Evolutionary conservation across 116 monocot species (phyloP), one percentile per base, ranked within the genome.

Genomic region (Papilionanthe hybrid): DNA sequence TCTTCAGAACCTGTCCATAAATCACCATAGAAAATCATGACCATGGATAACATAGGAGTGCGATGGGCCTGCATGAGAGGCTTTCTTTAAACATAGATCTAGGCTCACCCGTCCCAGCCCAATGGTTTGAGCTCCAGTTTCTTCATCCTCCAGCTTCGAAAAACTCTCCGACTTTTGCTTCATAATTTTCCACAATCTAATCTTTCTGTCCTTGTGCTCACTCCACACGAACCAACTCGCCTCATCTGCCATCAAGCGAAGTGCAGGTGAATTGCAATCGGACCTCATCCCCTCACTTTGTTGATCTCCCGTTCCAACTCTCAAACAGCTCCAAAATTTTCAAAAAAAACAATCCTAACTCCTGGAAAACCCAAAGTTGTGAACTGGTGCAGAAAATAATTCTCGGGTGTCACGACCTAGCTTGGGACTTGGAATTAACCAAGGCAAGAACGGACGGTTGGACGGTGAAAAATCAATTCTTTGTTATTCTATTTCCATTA

Each of bases 201-300:
- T 90, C 86, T 84, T 99, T 12, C 99, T 95, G 65, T 99, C 99
- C 86, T 89, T 99, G 80, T 99, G 99, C 37, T 95, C 99, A 20
- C 86, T 95, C 99, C 99, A 95, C 0, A 99, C 78, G 77, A 99
- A 68, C 29, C 88, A 79, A 37, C 50, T 88, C 28, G 87, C 90
- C 3, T 43, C 85, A 63, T 99, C 99, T n/a, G 86, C 83, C 13
- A 80, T 92, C 85, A 95, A 77, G 78, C 93, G 93, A 55, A 95
- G 57, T 28, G 86, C 79, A 10, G 99, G 89, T 13, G 90, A 83
- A 42, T 83, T 84, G 42, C 69, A 77, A 53, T 55, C 76, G 4
- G 90, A 90, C 93, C 88, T 91, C 99, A 30, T 95, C 95, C 22
- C 93, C 93, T 55, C 85, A 82, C 87, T 58, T 82, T 25, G 75